Evolutionary conservation across 192 early-diverging fungal species (phyloP), one percentile per base, ranked within the genome.

Genomic region (Umbelopsis sp.): DNA sequence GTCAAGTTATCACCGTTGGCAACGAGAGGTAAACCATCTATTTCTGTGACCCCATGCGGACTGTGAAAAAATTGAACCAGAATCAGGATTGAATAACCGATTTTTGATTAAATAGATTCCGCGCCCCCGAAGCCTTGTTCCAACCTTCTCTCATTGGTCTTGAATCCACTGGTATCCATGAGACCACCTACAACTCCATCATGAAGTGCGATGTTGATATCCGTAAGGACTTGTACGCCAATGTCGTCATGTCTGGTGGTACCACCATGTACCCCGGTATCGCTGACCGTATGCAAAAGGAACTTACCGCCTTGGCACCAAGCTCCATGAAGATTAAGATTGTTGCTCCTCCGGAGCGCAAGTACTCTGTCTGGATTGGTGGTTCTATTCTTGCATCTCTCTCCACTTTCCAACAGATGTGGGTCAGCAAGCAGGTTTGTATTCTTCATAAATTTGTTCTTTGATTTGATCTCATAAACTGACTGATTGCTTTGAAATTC

Each of bases 331-430:
- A 94, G 90, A 91, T 97, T 89, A 93, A 96, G 92, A 95, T 98
- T 80, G 94, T 97, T 80, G 96, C 96, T 73, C 97, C 97, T 46
- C 96, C 97, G 55, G 97, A 98, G 84, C 90, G 97, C 81, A 98
- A 97, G 87, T 97, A 96, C 92, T 97, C 97, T 69, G 97, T 94
- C 85, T 98, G 97, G 95, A 97, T 98, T 78, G 97, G 97, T 87
- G 97, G 97, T 64, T 97, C 95, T 70, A 97, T 98, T 68, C 85
- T 98, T 45, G 95, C 97, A 64, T 97, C 97, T 41, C 91, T 97
- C 68, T 95, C 96, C 50, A 97, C 95, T 78, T 98, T 98, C 95
- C 96, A 97, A 83, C 91, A 96, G 82, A 94, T 96, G 96, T 98
- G 96, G 96, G 92, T 97, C 83, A 94, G 94, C 64, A 97, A 95